Evolutionary conservation across 2,329 filamentous ascomycete species (phyloP), one percentile per base, ranked within the genome.

Genomic region (Dactylonectria macrodidyma): DNA sequence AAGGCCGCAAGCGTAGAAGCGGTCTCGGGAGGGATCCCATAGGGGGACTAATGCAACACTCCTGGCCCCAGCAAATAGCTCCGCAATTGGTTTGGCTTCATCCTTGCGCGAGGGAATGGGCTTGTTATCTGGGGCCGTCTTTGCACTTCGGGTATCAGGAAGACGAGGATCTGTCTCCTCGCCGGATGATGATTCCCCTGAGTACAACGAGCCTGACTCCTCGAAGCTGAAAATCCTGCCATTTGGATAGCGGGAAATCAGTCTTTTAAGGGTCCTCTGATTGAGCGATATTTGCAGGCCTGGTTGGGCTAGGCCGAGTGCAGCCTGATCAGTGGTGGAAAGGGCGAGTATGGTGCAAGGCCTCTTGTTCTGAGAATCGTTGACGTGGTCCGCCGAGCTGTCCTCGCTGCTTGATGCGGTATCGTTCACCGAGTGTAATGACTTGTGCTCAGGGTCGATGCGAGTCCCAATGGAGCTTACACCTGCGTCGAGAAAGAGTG

Each of bases 21-120:
- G 63, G 59, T n/a, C 63, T 44, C n/a, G 50, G 22, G 47, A 80
- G 63, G 59, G 73, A 34, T 55, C 52, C 52, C 52, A 55, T 1
- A 55, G 52, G 7, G 52, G 52, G 16, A 55, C 33, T 22, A 55
- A 41, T 11, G 52, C 52, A 55, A 55, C 52, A 34, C 52, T 55
- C 33, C 52, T 55, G n/a, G 52, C 52, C 7, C 52, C 52, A 14
- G 52, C 16, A 14, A 55, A 38, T 12, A 55, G 52, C n/a, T 55
- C 52, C 12, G 52, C 52, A 14, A 55, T 55, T 34, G 52, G 33
- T 7, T 38, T 55, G 52, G 33, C 26, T 36, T 55, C 52, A 36
- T 55, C 52, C 33, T 55, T 55, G 52, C 33, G 52, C 52, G 33
- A 55, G 33, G 33, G 52, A 55, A 16, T 36, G 16, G 30, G 33